Conservation (phyloP, 208 protist genomes). For the Jaenimonas drosophilae region DNA sequence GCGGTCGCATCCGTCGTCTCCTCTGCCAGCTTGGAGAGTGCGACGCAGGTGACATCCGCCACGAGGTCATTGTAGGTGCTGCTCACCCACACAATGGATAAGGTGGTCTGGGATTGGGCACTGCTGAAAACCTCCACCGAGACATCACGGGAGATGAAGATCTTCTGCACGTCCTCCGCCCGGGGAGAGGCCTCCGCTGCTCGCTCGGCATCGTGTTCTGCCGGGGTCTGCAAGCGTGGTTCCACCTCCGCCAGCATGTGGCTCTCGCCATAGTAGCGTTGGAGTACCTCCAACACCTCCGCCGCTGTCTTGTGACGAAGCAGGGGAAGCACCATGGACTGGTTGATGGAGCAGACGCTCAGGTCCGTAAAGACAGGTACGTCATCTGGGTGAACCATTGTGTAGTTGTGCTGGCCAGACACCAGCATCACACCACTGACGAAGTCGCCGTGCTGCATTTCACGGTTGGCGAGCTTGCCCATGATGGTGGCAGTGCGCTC, state of each 20-base stretch:
- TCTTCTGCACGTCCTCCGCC: slow-evolving; percentile 16
- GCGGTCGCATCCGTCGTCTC: slow-evolving; percentile 23
- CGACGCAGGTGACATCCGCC: slow-evolving; percentile 84
- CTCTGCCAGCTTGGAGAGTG: slow-evolving; percentile 67
- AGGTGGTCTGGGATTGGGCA: slow-evolving; percentile 63
- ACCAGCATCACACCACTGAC: slow-evolving; percentile 85
- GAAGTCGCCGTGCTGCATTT: slow-evolving; percentile 41
- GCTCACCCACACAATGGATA: slow-evolving; percentile 76
- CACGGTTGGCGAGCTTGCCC: slow-evolving; percentile 47
- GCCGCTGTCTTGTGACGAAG: slow-evolving; percentile 55
- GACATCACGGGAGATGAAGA: slow-evolving; percentile 61
- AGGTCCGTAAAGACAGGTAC: slow-evolving; percentile 83
- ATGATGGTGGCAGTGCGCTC: slow-evolving; percentile 90
- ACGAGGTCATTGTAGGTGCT: slow-evolving; percentile 84
- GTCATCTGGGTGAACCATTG: slow-evolving; percentile 76
- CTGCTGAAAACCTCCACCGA: slow-evolving; percentile 64
- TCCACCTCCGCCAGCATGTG: slow-evolving; percentile 62
- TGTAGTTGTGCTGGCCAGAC: slow-evolving; percentile 76
- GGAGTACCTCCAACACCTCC: slow-evolving; percentile 70
- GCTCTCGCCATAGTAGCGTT: slow-evolving; percentile 81
- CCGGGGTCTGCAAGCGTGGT: slow-evolving; percentile 14
- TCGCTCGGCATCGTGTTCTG: slow-evolving; percentile 11
- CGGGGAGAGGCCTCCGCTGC: slow-evolving; percentile 9
- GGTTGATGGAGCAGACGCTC: slow-evolving; percentile 59
- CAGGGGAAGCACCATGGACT: slow-evolving; percentile 82